These are phyloP conservation scores for Fusarium oxysporum DNA, from an alignment of 2,329 filamentous ascomycete species.

Conservation along the genomic window DNA sequence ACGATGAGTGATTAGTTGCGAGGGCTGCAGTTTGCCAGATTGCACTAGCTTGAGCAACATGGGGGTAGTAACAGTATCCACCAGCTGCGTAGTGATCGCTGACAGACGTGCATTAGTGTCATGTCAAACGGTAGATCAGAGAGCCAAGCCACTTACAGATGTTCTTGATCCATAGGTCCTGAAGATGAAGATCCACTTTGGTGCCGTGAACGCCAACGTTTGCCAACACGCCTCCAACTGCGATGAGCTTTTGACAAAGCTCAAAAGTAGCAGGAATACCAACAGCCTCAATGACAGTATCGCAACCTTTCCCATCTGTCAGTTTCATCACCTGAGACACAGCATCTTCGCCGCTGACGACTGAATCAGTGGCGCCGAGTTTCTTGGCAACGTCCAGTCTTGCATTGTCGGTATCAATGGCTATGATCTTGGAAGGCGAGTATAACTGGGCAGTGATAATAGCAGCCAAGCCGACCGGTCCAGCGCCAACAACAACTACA, in stretches of 20 bases:
- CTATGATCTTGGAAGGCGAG: constrained; percentile 62
- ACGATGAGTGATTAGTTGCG: constrained; percentile 60
- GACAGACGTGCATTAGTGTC: background rate
- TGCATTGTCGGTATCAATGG: constrained; percentile 62
- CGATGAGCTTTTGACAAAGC: constrained; percentile 65
- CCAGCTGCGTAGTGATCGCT: constrained; percentile 61
- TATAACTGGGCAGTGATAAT: constrained; percentile 67
- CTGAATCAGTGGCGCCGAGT: constrained; percentile 60
- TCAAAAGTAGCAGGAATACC: constrained; percentile 65
- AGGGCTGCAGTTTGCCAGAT: constrained; percentile 55
- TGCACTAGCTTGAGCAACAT: constrained; percentile 61
- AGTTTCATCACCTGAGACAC: constrained; percentile 54
- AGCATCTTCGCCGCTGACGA: constrained; percentile 54
- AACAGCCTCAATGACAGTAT: constrained; percentile 69
- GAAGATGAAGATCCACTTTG: constrained; percentile 63
- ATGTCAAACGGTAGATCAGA: no score
- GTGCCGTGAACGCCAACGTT: constrained; percentile 69
- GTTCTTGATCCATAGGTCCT: constrained; percentile 66
- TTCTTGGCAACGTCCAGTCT: constrained; percentile 59
- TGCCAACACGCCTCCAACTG: constrained; percentile 64
- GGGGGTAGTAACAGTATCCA: constrained; percentile 60
- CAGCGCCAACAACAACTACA: constrained; percentile 66
- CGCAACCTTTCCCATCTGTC: constrained; percentile 64
- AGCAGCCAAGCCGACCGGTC: constrained; percentile 66
- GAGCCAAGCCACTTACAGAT: constrained; percentile 55